Evolutionary conservation across 2,329 filamentous ascomycete species (phyloP).

Genomic region (Colletotrichum chlorophyti): DNA sequence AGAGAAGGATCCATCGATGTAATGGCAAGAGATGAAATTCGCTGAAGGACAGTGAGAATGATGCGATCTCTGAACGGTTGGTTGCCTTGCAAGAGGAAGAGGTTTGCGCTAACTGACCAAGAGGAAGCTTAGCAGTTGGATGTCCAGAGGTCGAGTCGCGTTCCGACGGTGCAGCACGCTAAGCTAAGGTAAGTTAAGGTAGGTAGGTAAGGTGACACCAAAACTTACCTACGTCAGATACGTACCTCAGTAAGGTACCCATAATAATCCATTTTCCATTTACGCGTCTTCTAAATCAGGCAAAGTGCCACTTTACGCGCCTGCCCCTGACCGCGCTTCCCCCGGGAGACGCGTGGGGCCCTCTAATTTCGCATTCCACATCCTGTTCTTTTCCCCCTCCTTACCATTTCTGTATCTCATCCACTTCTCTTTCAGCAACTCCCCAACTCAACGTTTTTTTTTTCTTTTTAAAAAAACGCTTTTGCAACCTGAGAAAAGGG

Average conservation of each 20-base stretch:
- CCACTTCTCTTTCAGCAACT: slow-evolving; percentile 14
- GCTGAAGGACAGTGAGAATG: background rate
- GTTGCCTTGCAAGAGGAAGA: no score
- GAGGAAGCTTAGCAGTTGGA: no score
- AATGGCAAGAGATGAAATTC: background rate
- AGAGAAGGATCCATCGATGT: slow-evolving; percentile 48
- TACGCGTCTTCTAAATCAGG: slow-evolving; percentile 36
- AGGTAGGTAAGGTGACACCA: no score
- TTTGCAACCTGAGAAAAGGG: background rate
- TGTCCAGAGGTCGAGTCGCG: no score
- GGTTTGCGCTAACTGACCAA: no score
- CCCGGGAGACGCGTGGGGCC: slow-evolving; percentile 22
- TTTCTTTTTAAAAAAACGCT: no score
- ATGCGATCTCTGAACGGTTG: no score
- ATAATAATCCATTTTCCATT: slow-evolving; percentile 31
- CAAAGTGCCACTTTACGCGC: slow-evolving; percentile 55
- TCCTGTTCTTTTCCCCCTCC: slow-evolving; percentile 20
- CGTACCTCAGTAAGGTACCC: slow-evolving; percentile 10
- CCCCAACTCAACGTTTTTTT: no score
- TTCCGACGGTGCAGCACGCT: no score
- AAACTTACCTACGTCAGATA: slow-evolving; percentile 16
- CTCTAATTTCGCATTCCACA: slow-evolving; percentile 24
- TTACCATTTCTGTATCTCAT: slow-evolving; percentile 12
- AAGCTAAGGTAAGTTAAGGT: no score
- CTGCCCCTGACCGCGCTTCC: slow-evolving; percentile 23